Conservation (phyloP, 1,284 basidiomycete species). For the Limonomyces culmigenus region DNA sequence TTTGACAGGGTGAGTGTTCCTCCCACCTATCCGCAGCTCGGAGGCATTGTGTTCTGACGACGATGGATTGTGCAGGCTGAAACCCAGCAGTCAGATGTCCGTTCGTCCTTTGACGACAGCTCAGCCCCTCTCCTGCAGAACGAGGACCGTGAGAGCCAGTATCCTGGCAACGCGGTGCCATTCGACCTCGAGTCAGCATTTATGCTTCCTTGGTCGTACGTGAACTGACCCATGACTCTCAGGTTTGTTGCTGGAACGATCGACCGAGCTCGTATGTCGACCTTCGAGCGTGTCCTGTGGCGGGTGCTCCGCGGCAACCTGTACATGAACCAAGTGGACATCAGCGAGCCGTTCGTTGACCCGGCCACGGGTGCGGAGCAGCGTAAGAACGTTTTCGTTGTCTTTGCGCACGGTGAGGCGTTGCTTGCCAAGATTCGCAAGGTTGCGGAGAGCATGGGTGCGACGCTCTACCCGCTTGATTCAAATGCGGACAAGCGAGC, state of each 20-base stretch:
- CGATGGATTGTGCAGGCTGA: constrained; percentile 42
- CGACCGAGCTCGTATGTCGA: constrained; percentile 81
- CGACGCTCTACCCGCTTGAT: constrained; percentile 92
- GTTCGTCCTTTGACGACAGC: constrained; percentile 86
- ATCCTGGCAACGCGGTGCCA: constrained; percentile 30
- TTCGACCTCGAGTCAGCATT: constrained; percentile 74
- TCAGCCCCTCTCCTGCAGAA: constrained; percentile 85
- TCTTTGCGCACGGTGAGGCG: constrained; percentile 93
- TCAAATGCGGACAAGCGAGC: constrained; percentile 84
- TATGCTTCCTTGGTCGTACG: constrained; percentile 3
- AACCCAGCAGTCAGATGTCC: constrained; percentile 61
- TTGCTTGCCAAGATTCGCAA: constrained; percentile 96
- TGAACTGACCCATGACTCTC: constrained; percentile 2
- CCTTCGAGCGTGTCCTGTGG: constrained; percentile 97
- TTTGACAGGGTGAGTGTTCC: constrained; percentile 60
- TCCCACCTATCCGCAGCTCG: neutral
- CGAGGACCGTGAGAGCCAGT: constrained; percentile 69
- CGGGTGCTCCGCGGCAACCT: constrained; percentile 94
- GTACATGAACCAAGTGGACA: constrained; percentile 99
- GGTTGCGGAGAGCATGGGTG: constrained; percentile 97
- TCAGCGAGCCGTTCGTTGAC: constrained; percentile 85
- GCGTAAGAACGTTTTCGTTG: constrained; percentile 98
- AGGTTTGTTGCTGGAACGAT: constrained; percentile 96
- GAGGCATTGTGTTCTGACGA: constrained; percentile 6
- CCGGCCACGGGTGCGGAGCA: constrained; percentile 68